Evolutionary conservation across 352 stramenopile species (phyloP).

Genomic region (Plasmopara muralis): DNA sequence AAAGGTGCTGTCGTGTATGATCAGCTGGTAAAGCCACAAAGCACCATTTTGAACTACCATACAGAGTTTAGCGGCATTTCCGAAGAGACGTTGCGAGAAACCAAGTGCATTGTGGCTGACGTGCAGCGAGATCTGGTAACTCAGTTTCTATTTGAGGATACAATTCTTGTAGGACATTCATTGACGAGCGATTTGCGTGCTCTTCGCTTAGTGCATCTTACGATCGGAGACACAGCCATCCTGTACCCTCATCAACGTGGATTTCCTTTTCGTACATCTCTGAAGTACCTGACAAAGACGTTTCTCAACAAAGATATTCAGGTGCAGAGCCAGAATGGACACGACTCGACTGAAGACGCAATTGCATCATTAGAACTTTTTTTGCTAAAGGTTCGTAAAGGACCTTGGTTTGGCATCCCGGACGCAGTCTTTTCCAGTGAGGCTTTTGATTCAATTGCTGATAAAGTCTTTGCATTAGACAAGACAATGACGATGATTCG

Average conservation of each 20-base stretch:
- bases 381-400: slow-evolving; percentile 60
- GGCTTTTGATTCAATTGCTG: slow-evolving; percentile 61
- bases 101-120: slow-evolving; percentile 55
- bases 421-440: slow-evolving; percentile 28
- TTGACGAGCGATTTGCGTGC: slow-evolving; percentile 81
- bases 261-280: slow-evolving; percentile 74
- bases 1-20: slow-evolving; percentile 66
- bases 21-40: slow-evolving; percentile 75
- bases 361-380: slow-evolving; percentile 72
- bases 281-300: slow-evolving; percentile 84
- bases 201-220: slow-evolving; percentile 64
- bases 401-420: slow-evolving; percentile 67
- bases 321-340: slow-evolving; percentile 45
- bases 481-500: slow-evolving; percentile 53
- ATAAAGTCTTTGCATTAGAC: slow-evolving; percentile 39
- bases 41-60: slow-evolving; percentile 85
- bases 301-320: slow-evolving; percentile 78
- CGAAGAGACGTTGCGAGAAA: slow-evolving; percentile 50
- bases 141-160: slow-evolving; percentile 61
- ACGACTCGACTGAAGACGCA: slow-evolving; percentile 83
- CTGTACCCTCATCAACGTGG: slow-evolving; percentile 79
- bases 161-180: slow-evolving; percentile 80
- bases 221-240: slow-evolving; percentile 70
- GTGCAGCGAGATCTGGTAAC: slow-evolving; percentile 56
- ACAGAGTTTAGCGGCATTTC: slow-evolving; percentile 88